Base-by-base conservation (phyloP, 1,284 basidiomycete species). In the Sporisorium sorghi region DNA sequence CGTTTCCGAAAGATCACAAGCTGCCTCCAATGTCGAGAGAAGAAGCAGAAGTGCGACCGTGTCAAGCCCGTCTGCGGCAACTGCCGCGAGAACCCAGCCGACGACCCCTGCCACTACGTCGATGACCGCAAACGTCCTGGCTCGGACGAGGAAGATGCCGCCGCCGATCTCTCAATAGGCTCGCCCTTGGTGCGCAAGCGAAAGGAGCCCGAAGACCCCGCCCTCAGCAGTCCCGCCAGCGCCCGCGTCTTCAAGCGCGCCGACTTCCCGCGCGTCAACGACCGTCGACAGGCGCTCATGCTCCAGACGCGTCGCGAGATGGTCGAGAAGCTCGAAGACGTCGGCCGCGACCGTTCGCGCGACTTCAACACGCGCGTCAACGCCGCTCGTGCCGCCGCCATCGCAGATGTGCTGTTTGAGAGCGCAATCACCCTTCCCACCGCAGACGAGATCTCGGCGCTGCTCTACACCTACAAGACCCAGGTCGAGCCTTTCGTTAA, bases 11-110 rank as follows among this genome's bases (percentile, higher is more conserved):
- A 79, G 61, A 79, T 81, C 54, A 81, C 70, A 28, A 76, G 73
- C 53, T 81, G 79, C 44, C 58, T 78, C 15, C 73, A 75, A 46
- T 81, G 79, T 47, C 63, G 79, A 49, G 78, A 78, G 32, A 73
- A 68, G 64, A 81, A 81, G 70, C 79, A 79, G 59, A 81, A 80
- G 58, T 81, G 79, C 55, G 79, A 81, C 42, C 79, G 79, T 26
- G 64, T 64, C 59, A 72, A 78, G 47, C 79, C 79, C 26, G 57
- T 78, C 48, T 81, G 79, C 63, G 62, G 68, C 43, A 78, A 78
- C 49, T 81, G 79, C 40, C 53, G 61, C 32, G 72, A 71, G 42
- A 79, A 74, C 44, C 66, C 68, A 8, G 58, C 73, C 46, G 74
- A 67, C 23, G 65, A 73, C 24, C 66, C 64, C 11, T 80, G 78